Percentiles rank a stretch among this genome's conserved stretches.
Conservation (phyloP, 768 basidiomycete species). For the Sporobolomyces pararoseus region DNA sequence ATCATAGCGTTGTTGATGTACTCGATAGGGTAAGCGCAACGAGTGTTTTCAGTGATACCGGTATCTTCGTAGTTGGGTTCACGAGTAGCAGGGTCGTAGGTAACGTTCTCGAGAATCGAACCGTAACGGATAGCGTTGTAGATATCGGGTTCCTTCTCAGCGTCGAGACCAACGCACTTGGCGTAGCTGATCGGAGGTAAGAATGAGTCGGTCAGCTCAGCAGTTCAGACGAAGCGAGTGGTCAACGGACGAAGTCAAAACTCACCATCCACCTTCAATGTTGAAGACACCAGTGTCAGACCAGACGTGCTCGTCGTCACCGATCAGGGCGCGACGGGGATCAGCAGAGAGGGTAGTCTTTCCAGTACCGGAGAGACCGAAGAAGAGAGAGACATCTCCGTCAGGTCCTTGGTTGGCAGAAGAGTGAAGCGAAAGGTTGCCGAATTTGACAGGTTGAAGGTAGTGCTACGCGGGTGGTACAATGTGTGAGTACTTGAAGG, state of each 20-base stretch:
- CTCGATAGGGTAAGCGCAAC: constrained; percentile 98
- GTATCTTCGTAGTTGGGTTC: constrained; percentile 91
- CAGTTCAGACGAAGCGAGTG: not conserved
- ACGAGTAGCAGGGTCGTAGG: constrained; percentile 80
- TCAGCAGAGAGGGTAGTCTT: constrained; percentile 99
- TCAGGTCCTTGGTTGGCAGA: constrained; percentile 92
- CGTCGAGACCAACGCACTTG: constrained; percentile 93
- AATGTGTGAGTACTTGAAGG: not conserved
- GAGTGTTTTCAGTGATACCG: constrained; percentile 97
- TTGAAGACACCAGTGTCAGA: constrained; percentile 98
- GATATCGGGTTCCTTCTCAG: constrained; percentile 97
- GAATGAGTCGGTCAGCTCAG: no score
- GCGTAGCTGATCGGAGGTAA: constrained; percentile 59
- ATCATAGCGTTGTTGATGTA: constrained; percentile 92
- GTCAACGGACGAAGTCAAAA: constrained; percentile 3
- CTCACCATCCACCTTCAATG: constrained; percentile 88
- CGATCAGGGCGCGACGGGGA: constrained; percentile 85
- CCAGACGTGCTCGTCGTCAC: constrained; percentile 99
- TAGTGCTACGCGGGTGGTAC: no score
- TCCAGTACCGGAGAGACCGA: constrained; percentile 95
- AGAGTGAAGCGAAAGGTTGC: constrained; percentile 94
- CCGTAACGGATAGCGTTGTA: constrained; percentile 91
- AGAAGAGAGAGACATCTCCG: constrained; percentile 94
- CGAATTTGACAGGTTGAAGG: constrained; percentile 96
- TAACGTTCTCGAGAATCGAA: constrained; percentile 97